Conservation (phyloP, 2,329 filamentous ascomycete species). For the Cladophialophora bantiana region DNA sequence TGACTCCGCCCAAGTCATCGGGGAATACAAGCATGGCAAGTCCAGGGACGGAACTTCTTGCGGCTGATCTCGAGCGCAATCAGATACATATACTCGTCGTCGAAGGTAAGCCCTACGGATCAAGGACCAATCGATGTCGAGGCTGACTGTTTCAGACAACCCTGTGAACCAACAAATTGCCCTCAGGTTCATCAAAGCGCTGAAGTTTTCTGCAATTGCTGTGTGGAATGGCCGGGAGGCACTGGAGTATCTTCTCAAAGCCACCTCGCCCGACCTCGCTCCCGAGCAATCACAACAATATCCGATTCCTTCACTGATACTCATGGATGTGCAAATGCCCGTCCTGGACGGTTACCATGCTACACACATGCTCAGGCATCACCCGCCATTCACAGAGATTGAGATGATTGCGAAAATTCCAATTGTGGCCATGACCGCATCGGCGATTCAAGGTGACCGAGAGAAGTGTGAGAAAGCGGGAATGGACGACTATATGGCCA, state of each 20-base stretch:
- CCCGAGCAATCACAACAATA: slow-evolving; percentile 50
- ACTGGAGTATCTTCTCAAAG: slow-evolving; percentile 70
- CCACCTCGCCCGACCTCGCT: slow-evolving; percentile 50
- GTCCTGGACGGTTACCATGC: slow-evolving; percentile 80
- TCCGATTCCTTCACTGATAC: slow-evolving; percentile 72
- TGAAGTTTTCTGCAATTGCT: slow-evolving; percentile 74
- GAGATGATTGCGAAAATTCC: slow-evolving; percentile 66
- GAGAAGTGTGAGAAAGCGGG: slow-evolving; percentile 76
- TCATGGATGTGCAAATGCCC: slow-evolving; percentile 81
- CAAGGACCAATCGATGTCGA: background rate
- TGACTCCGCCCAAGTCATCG: slow-evolving; percentile 31
- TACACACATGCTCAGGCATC: slow-evolving; percentile 74
- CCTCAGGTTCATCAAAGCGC: slow-evolving; percentile 74
- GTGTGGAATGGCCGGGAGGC: slow-evolving; percentile 82
- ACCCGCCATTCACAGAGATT: slow-evolving; percentile 67
- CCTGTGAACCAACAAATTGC: slow-evolving; percentile 78
- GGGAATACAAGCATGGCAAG: slow-evolving; percentile 45
- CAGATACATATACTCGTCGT: slow-evolving; percentile 76
- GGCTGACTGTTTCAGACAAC: slow-evolving; percentile 61
- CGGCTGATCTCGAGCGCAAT: slow-evolving; percentile 62
- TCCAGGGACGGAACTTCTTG: background rate
- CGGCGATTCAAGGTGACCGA: slow-evolving; percentile 76
- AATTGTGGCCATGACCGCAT: slow-evolving; percentile 83
- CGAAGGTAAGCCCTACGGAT: slow-evolving; percentile 54
- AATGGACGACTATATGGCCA: slow-evolving; percentile 79